A percentile compares a stretch with the other conserved stretches of the same genome.
These are phyloP conservation scores for Quercus tomentella DNA, from an alignment of 331 rosid species.

Conservation along the genomic window DNA sequence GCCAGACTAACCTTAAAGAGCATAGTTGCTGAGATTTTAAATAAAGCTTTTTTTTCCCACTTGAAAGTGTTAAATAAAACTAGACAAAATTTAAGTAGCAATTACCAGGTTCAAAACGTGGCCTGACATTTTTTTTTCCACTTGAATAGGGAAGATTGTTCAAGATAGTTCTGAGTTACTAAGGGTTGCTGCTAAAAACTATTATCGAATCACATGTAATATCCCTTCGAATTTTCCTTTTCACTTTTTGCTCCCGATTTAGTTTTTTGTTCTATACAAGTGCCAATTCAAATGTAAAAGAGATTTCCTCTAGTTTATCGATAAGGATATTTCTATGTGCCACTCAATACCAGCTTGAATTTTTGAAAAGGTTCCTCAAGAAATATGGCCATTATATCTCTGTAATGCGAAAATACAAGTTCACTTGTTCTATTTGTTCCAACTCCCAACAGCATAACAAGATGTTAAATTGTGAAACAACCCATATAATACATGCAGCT, in stretches of 20 bases:
- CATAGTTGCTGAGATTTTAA: not conserved
- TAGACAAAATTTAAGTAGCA: too few relatives aligned
- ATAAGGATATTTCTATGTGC: not conserved
- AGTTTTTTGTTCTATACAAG: not conserved
- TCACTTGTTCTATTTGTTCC: not conserved
- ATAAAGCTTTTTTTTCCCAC: not conserved
- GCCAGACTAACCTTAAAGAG: not conserved
- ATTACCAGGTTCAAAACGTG: too few relatives aligned
- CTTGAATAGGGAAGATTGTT: not conserved
- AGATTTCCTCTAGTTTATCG: not conserved
- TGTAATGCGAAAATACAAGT: not conserved
- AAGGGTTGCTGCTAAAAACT: not conserved
- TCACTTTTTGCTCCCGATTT: not conserved
- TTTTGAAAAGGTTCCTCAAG: not conserved
- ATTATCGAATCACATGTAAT: not conserved
- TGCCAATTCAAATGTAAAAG: not conserved
- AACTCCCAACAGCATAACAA: not conserved
- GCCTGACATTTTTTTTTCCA: not conserved
- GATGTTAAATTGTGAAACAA: not conserved
- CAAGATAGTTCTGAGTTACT: not conserved
- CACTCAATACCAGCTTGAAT: not conserved
- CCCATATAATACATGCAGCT: not conserved
- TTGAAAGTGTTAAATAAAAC: not conserved
- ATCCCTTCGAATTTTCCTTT: not conserved
- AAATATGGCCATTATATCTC: not conserved